Conservation (phyloP, 2,329 filamentous ascomycete species). For the Nemania sp. region DNA sequence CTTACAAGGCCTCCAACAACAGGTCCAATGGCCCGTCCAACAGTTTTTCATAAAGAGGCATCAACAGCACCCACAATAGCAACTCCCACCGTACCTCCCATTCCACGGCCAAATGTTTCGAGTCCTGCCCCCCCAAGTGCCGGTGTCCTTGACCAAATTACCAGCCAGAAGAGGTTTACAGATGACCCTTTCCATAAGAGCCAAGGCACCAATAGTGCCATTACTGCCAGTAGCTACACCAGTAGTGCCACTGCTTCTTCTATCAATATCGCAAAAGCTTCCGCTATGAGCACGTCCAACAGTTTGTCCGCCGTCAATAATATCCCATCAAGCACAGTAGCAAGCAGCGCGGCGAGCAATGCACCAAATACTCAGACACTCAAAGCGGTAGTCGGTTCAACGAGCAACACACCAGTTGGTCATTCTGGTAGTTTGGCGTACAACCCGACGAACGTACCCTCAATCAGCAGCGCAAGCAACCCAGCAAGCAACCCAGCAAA, state of each 20-base stretch:
- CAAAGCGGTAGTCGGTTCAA: not conserved
- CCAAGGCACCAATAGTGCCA: slow-evolving; percentile 6
- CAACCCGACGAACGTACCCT: not conserved
- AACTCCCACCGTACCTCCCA: slow-evolving; percentile 15
- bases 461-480: not conserved
- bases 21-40: slow-evolving; percentile 32
- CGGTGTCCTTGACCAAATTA: slow-evolving; percentile 38
- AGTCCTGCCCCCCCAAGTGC: slow-evolving; percentile 35
- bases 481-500: not conserved
- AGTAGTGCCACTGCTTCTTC: not conserved
- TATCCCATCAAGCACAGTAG: not conserved
- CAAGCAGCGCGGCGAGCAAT: slow-evolving; percentile 1
- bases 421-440: not conserved
- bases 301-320: not conserved
- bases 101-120: slow-evolving; percentile 29
- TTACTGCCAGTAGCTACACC: not conserved
- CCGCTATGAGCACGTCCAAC: not conserved
- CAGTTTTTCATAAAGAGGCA: slow-evolving; percentile 28
- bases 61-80: not conserved
- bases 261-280: not conserved
- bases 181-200: slow-evolving; percentile 24
- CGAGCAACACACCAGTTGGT: slow-evolving; percentile 2
- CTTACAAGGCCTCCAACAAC: slow-evolving; percentile 33
- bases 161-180: slow-evolving; percentile 30
- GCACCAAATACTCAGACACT: not conserved